phyloP scores from a whole-genome alignment of 306 rosid genomes.

The Malus sylvestris region DNA sequence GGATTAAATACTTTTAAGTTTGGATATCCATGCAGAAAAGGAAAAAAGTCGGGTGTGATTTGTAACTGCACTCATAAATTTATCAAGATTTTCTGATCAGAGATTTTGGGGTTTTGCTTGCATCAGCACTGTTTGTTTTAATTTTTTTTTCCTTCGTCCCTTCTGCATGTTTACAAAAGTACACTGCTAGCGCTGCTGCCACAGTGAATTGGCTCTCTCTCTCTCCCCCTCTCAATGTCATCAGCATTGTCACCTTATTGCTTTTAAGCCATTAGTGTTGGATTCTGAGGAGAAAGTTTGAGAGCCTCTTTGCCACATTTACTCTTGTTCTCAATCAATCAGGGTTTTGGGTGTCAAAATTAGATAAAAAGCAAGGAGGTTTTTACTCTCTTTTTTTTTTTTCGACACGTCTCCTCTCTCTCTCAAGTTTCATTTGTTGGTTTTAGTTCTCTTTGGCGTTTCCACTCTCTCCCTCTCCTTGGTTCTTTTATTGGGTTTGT shows the following conservation, averaged over 20 bases:
- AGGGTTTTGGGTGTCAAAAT: conserved; percentile 11
- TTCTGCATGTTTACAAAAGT: conserved; percentile 6
- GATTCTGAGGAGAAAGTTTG: conserved; percentile 34
- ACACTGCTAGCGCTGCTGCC: conserved; percentile 18
- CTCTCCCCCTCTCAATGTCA: conserved; percentile 12
- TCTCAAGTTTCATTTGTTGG: not conserved
- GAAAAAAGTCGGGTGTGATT: not conserved
- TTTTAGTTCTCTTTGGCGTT: not conserved
- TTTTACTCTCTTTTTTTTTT: not conserved
- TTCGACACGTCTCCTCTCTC: not conserved
- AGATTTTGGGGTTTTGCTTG: conserved; percentile 32
- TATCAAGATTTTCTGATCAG: not conserved
- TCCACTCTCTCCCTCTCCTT: conserved; percentile 14
- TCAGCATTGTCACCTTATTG: conserved; percentile 22
- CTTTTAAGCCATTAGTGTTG: conserved; percentile 27
- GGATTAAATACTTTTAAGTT: not conserved
- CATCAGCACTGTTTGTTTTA: conserved; percentile 31
- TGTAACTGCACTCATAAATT: conserved; percentile 17
- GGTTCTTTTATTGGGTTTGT: conserved; percentile 25
- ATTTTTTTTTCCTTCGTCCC: not conserved
- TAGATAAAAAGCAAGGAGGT: conserved; percentile 32
- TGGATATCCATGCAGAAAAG: conserved; percentile 1
- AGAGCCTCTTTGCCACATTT: conserved; percentile 11
- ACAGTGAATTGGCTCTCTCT: conserved; percentile 22
- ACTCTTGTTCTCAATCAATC: conserved; percentile 31